These are phyloP conservation scores for Plasmodium yoelii DNA, from an alignment of 169 alveolate species.

Conservation along the genomic window DNA sequence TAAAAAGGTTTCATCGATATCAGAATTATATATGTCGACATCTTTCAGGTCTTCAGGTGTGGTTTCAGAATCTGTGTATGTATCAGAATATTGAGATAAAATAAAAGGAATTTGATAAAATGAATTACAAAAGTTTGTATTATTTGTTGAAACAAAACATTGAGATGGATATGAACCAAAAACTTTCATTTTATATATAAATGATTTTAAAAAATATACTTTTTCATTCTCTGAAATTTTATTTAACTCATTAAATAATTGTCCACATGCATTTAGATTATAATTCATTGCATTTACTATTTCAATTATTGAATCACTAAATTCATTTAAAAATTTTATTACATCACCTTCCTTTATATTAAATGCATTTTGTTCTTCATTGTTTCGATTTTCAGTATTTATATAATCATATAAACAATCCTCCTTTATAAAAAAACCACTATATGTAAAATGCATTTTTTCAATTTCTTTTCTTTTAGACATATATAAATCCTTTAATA, in stretches of 20 bases:
- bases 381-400: constrained; percentile 41
- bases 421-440: constrained; percentile 65
- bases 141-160: constrained; percentile 27
- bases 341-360: constrained; percentile 58
- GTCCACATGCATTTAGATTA: constrained; percentile 69
- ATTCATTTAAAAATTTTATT: constrained; percentile 36
- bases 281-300: constrained; percentile 33
- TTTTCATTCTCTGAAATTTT: constrained; percentile 42
- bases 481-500: constrained; percentile 64
- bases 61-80: no score
- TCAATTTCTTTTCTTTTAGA: constrained; percentile 74
- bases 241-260: constrained; percentile 50
- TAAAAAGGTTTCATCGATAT: neutral
- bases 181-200: constrained; percentile 63
- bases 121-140: constrained; percentile 32
- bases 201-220: constrained; percentile 65
- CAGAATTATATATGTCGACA: neutral
- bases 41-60: neutral
- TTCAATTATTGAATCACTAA: constrained; percentile 60
- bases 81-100: constrained; percentile 37
- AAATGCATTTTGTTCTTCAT: constrained; percentile 34
- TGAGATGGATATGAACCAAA: constrained; percentile 74
- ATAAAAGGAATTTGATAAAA: constrained; percentile 61
- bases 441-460: constrained; percentile 70
- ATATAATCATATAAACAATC: constrained; percentile 63